These are phyloP conservation scores for Mycena vitilis DNA, from an alignment of 768 basidiomycete genomes.

Conservation along the genomic window DNA sequence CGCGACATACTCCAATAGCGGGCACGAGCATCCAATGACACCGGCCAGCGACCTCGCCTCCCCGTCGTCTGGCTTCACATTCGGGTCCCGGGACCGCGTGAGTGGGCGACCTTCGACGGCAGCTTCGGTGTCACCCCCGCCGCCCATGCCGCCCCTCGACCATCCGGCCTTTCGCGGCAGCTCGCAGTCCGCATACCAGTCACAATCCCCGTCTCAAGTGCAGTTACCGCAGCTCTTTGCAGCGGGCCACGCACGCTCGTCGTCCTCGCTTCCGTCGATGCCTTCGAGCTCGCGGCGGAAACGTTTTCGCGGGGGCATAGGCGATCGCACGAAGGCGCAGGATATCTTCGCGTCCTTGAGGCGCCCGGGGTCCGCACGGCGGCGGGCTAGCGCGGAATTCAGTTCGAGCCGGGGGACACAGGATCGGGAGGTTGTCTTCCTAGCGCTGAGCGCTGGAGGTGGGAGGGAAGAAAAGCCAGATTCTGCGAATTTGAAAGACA, in stretches of 20 bases:
- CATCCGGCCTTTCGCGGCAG: conserved; percentile 23
- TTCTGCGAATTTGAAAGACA: background rate
- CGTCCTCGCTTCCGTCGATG: conserved; percentile 34
- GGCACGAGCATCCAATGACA: conserved; percentile 23
- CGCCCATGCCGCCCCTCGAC: conserved; percentile 33
- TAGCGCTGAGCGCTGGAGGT: conserved; percentile 12
- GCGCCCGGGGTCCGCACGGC: conserved; percentile 20
- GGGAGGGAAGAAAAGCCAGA: conserved; percentile 1
- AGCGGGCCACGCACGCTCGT: conserved; percentile 16
- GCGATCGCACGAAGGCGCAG: conserved; percentile 27
- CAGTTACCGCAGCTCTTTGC: background rate
- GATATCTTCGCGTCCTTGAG: conserved; percentile 29
- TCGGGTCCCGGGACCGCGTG: conserved; percentile 27
- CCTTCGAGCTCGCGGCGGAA: conserved; percentile 24
- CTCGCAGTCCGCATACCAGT: conserved; percentile 13
- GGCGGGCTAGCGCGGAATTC: conserved; percentile 14
- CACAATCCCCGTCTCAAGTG: conserved; percentile 6
- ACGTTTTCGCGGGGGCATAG: conserved; percentile 12
- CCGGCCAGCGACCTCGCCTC: conserved; percentile 25
- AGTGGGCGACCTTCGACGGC: conserved; percentile 4
- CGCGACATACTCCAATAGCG: conserved; percentile 21
- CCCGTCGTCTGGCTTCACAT: conserved; percentile 31
- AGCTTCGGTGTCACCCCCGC: conserved; percentile 13
- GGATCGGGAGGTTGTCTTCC: conserved; percentile 11
- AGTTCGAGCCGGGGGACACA: background rate